Base-by-base conservation (phyloP, 495 filamentous ascomycete genomes). In the Talaromyces ruber region DNA sequence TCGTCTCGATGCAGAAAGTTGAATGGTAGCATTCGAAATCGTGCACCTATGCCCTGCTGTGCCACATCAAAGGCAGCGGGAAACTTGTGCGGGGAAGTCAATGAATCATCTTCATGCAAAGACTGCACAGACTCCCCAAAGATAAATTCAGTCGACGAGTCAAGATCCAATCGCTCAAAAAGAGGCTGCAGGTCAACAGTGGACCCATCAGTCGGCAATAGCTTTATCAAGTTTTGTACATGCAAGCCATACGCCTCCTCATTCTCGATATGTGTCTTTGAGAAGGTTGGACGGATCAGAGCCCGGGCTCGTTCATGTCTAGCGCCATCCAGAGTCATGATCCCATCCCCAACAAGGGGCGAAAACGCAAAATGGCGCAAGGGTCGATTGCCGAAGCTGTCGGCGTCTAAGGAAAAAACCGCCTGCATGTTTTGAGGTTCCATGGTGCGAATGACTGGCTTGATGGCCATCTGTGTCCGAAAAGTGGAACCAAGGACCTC, bases 271-370 rank as follows among this genome's bases (percentile, higher is more conserved):
- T 87, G 84, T 6, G 82, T 75, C 2, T 81, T 74, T 0, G 72
- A 75, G 65, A 92, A 92, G 57, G 83, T 84, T 0, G 88, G 88
- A 4, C 86, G 76, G 7, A 91, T 70, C 53, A 89, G 72, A 0
- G 83, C 79, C 1, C 87, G 73, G 7, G 85, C 86, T 57, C 85
- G 80, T 63, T 84, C 81, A 89, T 88, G 92, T 14, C 66, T 68
- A 11, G 74, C 71, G 16, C 89, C 90, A 65, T 90, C 84, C 3
- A 78, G 74, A 1, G 85, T 87, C 68, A 93, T 92, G 63, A 93
- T 87, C 25, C 88, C 89, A 53, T 83, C 69, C 12, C 89, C 89
- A 0, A 91, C 67, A 3, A 91, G 65, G 0, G 84, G 85, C 16
- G 34, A 70, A 71, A 88, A 81, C 28, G 68, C 73, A 0, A 71